Evolutionary conservation across 176 grass and related monocot genomes (phyloP).

Genomic region (Stipa capillata): DNA sequence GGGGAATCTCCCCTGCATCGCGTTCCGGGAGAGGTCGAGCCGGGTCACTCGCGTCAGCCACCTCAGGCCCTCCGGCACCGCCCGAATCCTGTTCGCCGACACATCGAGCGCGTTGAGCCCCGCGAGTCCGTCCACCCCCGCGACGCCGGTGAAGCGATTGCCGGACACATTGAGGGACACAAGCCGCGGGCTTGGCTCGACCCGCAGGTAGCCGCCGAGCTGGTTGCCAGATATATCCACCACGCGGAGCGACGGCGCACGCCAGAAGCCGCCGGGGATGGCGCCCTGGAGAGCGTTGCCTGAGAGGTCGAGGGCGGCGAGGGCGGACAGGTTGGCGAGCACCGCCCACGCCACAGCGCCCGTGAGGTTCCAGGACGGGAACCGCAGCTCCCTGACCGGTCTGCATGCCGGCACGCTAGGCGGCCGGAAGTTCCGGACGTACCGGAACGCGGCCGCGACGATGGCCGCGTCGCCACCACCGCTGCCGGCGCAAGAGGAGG

Average conservation of each 20-base stretch:
- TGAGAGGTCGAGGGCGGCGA: conserved; percentile 58
- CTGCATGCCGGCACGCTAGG: not conserved
- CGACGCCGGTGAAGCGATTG: conserved; percentile 68
- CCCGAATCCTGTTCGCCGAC: conserved; percentile 48
- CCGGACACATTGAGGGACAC: conserved; percentile 56
- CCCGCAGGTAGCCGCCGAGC: conserved; percentile 63
- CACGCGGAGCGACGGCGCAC: conserved; percentile 35
- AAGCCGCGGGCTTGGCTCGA: conserved; percentile 14
- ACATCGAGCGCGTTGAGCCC: conserved; percentile 40
- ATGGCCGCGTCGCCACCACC: conserved; percentile 31
- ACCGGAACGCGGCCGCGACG: conserved; percentile 59
- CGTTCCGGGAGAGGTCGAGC: conserved; percentile 65
- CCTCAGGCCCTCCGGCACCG: conserved; percentile 41
- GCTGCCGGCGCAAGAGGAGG: conserved; percentile 25
- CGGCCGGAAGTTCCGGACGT: conserved; percentile 40
- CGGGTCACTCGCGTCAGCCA: conserved; percentile 16
- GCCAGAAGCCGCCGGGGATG: conserved; percentile 64
- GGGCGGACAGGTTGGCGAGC: conserved; percentile 57
- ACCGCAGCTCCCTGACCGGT: conserved; percentile 18
- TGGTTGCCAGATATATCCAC: conserved; percentile 68
- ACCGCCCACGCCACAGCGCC: conserved; percentile 68
- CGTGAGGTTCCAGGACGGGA: conserved; percentile 56
- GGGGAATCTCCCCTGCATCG: conserved; percentile 59
- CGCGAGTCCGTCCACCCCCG: conserved; percentile 24
- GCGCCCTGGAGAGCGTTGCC: conserved; percentile 74